These are phyloP conservation scores for Exophiala oligosperma DNA, from an alignment of 2,329 filamentous ascomycete genomes.

Conservation along the genomic window DNA sequence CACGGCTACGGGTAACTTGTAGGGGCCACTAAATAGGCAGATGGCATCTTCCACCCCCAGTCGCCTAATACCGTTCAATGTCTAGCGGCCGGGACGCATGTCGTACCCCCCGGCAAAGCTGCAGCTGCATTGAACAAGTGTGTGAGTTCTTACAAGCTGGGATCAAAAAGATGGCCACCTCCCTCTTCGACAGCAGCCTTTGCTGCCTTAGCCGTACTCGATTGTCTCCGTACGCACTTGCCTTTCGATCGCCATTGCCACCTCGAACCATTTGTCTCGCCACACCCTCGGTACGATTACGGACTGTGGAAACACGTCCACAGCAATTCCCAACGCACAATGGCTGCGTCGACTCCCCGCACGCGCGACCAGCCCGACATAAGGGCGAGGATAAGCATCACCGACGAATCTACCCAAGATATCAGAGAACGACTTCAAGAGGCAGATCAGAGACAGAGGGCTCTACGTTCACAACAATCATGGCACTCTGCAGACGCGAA, in stretches of 20 bases:
- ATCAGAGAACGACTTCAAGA: slow-evolving; percentile 17
- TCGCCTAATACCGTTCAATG: background rate
- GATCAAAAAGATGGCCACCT: slow-evolving; percentile 15
- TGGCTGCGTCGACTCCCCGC: slow-evolving; percentile 18
- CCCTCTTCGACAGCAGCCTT: slow-evolving; percentile 7
- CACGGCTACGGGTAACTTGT: no score
- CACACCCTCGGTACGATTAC: background rate
- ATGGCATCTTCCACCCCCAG: no score
- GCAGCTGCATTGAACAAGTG: slow-evolving; percentile 24
- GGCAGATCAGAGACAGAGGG: slow-evolving; percentile 20
- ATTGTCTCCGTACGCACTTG: background rate
- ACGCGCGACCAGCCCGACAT: slow-evolving; percentile 17
- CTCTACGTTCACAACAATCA: slow-evolving; percentile 19
- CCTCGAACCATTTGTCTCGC: slow-evolving; percentile 14
- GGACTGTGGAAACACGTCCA: background rate
- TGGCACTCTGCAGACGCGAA: slow-evolving; percentile 14
- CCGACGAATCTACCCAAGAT: slow-evolving; percentile 16
- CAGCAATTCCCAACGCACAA: slow-evolving; percentile 1
- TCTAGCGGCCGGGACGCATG: background rate
- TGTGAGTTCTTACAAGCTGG: slow-evolving; percentile 16
- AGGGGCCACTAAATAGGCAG: no score
- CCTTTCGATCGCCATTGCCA: slow-evolving; percentile 6
- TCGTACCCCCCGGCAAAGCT: background rate
- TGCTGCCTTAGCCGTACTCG: slow-evolving; percentile 18
- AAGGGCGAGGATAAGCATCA: slow-evolving; percentile 22